Evolutionary conservation across 306 rosid species (phyloP), one percentile per base, ranked within the genome.

Genomic region (Prunus fruticosa): DNA sequence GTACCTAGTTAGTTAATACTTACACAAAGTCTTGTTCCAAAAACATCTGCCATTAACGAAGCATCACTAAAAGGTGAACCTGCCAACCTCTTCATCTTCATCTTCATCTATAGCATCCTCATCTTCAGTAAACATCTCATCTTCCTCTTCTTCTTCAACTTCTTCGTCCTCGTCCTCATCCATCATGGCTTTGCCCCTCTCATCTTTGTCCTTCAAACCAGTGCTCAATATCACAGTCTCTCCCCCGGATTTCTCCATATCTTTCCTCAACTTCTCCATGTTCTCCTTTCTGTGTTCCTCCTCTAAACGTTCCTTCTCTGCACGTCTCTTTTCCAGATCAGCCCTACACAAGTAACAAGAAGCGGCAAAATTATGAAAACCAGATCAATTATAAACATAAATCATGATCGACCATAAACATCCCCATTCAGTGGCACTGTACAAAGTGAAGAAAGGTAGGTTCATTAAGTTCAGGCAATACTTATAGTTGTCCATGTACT

Each of bases 301-400:
- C 85, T 94, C 96, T 78, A 94, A 81, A 9, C 88, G 93, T 23
- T 80, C 81, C 87, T 89, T 94, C 81, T 94, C 96, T 10, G 81
- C 91, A 45, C 84, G 73, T 78, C 97, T 90, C 83, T 92, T 86
- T 76, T 94, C 97, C 66, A 92, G 92, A 80, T 90, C 98, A 73
- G 84, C 86, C 88, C 97, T 92, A 51, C 63, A 78, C 51, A 63
- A 78, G 57, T 9, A 53, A 84, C 28, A 46, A 73, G 41, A 66
- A 16, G 47, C 12, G 18, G 2, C 64, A n/a, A 15, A 67, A 82
- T 57, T 54, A 69, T 46, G 3, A 57, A 60, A 82, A 68, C 69
- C 61, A 30, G 74, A 53, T 32, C 52, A 66, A 43, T 32, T 23
- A 46, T 22, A 7, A 71, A 38, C 38, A 73, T 14, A 11, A 11